A percentile compares a stretch with the other conserved stretches of the same genome.
phyloP scores from a whole-genome alignment of 2,329 filamentous ascomycete genomes.

The Calycina marina region DNA sequence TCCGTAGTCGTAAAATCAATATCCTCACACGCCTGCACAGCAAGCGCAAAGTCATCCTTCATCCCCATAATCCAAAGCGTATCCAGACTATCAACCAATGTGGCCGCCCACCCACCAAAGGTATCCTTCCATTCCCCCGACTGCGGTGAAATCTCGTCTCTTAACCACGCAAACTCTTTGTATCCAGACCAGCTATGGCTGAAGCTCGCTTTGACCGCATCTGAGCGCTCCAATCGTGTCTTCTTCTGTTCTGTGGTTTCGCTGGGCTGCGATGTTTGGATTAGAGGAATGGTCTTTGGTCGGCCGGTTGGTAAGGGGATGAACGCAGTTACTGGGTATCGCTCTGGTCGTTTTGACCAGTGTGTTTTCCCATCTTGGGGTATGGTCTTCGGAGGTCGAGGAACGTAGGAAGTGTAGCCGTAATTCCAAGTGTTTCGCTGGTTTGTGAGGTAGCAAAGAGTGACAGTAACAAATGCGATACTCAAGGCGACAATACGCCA shows the following conservation, averaged over 20 bases:
- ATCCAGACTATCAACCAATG: conserved; percentile 68
- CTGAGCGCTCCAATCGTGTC: conserved; percentile 13
- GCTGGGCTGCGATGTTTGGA: conserved; percentile 14
- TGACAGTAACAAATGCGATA: conserved; percentile 10
- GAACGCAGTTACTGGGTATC: conserved; percentile 16
- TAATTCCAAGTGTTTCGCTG: conserved; percentile 12
- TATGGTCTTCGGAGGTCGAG: conserved; percentile 5
- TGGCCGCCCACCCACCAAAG: conserved; percentile 86
- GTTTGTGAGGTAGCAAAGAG: conserved; percentile 16
- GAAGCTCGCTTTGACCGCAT: conserved; percentile 20
- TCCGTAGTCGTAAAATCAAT: conserved; percentile 69
- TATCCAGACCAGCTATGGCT: conserved; percentile 62
- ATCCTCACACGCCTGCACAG: conserved; percentile 47
- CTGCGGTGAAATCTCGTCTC: conserved; percentile 73
- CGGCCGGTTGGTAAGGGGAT: conserved; percentile 17
- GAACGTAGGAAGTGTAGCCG: conserved; percentile 10
- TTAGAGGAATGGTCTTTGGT: conserved; percentile 14
- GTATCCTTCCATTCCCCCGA: conserved; percentile 55
- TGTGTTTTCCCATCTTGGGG: conserved; percentile 44
- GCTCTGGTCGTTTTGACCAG: conserved; percentile 18
- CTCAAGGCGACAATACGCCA: conserved; percentile 14
- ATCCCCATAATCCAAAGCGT: conserved; percentile 80
- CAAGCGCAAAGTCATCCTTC: conserved; percentile 64
- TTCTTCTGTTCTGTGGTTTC: conserved; percentile 13
- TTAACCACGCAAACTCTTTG: conserved; percentile 62